Conservation (phyloP, 495 filamentous ascomycete genomes). For the Parmelia sp. region DNA sequence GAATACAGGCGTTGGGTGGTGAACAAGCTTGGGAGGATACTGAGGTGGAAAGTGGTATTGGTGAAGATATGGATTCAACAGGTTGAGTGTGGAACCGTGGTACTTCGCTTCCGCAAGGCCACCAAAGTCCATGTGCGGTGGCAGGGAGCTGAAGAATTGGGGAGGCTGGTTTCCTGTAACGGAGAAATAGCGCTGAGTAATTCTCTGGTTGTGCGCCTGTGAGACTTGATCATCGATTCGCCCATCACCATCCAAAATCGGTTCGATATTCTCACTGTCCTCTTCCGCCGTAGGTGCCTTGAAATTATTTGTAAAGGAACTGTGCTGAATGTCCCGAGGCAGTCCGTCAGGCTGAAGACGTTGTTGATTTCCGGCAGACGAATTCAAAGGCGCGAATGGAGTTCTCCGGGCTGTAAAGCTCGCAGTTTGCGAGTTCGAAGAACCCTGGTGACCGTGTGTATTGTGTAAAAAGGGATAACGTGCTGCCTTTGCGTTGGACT, state of each 20-base stretch:
- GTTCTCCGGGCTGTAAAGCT: neutral
- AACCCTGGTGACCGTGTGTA: neutral
- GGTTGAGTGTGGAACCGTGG: conserved; percentile 36
- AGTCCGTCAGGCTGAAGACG: neutral
- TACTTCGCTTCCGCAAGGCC: conserved; percentile 30
- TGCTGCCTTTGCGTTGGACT: neutral
- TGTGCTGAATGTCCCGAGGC: neutral
- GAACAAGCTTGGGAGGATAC: neutral
- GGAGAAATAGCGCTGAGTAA: conserved; percentile 28
- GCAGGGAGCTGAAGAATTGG: conserved; percentile 33
- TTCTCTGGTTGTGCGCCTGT: conserved; percentile 9
- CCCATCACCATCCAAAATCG: conserved; percentile 34
- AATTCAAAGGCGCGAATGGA: neutral
- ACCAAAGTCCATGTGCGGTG: conserved; percentile 31
- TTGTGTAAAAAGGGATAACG: neutral
- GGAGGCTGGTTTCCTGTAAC: conserved; percentile 31
- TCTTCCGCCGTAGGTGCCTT: neutral
- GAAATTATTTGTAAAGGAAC: neutral
- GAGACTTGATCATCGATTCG: conserved; percentile 28
- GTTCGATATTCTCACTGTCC: conserved; percentile 45
- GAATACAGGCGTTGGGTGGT: neutral
- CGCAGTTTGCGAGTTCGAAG: neutral
- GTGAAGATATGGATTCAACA: conserved; percentile 29
- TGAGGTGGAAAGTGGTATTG: conserved; percentile 11
- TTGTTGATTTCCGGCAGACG: neutral